Percentiles rank a stretch among this genome's conserved stretches.
Evolutionary conservation across 495 filamentous ascomycete species (phyloP).

Genomic region (Penicillium canariense): DNA sequence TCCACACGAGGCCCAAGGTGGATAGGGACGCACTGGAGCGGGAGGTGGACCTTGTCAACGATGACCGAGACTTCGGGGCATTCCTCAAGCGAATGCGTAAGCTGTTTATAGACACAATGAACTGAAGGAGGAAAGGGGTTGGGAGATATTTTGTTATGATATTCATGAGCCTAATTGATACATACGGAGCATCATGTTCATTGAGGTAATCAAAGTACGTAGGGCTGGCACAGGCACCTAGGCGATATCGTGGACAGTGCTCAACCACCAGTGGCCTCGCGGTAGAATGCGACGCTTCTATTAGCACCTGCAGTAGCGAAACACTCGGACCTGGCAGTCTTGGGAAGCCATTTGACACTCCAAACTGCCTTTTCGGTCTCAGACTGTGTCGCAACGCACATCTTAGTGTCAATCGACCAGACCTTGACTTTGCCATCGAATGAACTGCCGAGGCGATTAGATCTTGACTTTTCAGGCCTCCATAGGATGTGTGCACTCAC

Average conservation of each 20-base stretch:
- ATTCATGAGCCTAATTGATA: constrained; percentile 19
- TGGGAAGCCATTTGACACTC: constrained; percentile 86
- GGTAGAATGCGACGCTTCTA: constrained; percentile 79
- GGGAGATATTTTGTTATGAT: constrained; percentile 17
- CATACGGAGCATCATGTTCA: constrained; percentile 9
- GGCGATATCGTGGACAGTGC: background rate
- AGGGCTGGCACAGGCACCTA: background rate
- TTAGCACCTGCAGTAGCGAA: constrained; percentile 86
- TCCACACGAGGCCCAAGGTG: constrained; percentile 73
- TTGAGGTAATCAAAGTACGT: constrained; percentile 15
- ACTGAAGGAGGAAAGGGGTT: constrained; percentile 27
- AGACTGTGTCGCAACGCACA: constrained; percentile 89
- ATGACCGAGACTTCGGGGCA: constrained; percentile 73
- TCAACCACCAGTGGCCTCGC: constrained; percentile 76
- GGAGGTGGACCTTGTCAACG: constrained; percentile 71
- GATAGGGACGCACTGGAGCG: constrained; percentile 69
- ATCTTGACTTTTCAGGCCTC: background rate
- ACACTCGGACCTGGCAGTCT: constrained; percentile 69
- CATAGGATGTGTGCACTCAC: constrained; percentile 38
- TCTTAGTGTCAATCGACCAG: constrained; percentile 79
- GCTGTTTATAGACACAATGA: constrained; percentile 65
- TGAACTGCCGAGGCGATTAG: constrained; percentile 46
- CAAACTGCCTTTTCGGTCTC: constrained; percentile 86
- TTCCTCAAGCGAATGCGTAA: constrained; percentile 92
- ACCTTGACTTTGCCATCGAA: constrained; percentile 94